These are phyloP conservation scores for Oryza officinalis DNA, from an alignment of 176 grass and related monocot genomes.

Conservation along the genomic window DNA sequence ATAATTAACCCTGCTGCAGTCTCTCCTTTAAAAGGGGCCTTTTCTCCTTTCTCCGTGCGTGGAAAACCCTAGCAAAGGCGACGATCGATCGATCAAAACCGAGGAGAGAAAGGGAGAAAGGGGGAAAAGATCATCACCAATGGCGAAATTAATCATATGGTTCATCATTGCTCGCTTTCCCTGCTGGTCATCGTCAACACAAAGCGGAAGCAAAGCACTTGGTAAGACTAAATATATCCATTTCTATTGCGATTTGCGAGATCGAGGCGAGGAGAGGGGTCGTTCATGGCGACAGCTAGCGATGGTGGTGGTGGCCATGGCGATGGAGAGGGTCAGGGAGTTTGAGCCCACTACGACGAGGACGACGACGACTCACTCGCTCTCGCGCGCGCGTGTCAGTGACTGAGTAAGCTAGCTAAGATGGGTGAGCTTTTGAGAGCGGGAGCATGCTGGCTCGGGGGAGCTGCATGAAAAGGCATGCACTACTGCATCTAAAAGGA, in stretches of 20 bases:
- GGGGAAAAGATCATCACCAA: background rate
- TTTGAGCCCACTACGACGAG: background rate
- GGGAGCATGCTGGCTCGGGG: background rate
- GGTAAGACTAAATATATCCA: background rate
- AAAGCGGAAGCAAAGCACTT: background rate
- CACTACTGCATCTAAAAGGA: constrained; percentile 41
- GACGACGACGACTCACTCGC: background rate
- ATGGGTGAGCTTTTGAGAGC: constrained; percentile 46
- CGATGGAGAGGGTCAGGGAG: background rate
- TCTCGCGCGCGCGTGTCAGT: background rate
- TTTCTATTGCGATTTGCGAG: background rate
- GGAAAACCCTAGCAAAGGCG: constrained; percentile 40
- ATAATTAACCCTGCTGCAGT: constrained; percentile 23
- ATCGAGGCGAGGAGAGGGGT: background rate
- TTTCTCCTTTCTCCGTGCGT: constrained; percentile 25
- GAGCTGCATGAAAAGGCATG: constrained; percentile 57
- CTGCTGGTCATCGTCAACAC: constrained; percentile 14
- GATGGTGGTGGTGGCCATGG: background rate
- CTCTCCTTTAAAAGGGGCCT: background rate
- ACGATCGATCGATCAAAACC: background rate
- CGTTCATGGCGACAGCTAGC: background rate
- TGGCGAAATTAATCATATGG: constrained; percentile 39
- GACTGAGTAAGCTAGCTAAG: background rate
- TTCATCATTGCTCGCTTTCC: constrained; percentile 47
- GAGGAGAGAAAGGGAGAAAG: background rate